Conservation (phyloP, 768 basidiomycete genomes). For the Megacollybia marginata region DNA sequence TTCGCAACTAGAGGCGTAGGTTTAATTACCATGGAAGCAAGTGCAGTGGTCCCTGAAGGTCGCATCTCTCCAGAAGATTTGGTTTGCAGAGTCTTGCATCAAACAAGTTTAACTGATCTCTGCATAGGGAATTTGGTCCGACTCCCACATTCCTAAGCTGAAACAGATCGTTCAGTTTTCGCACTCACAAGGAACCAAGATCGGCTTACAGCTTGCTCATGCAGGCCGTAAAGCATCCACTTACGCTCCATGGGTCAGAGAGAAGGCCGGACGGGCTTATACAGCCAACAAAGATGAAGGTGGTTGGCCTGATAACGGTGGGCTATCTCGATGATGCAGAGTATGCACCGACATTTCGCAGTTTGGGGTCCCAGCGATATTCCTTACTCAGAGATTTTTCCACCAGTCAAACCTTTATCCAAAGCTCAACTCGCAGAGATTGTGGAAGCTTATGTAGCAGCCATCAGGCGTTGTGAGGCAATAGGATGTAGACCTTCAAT, state of each 20-base stretch:
- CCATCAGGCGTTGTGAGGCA: slow-evolving; percentile 46
- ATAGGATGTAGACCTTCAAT: slow-evolving; percentile 46
- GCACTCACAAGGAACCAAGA: slow-evolving; percentile 59
- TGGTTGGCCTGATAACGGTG: slow-evolving; percentile 68
- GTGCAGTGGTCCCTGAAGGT: slow-evolving; percentile 65
- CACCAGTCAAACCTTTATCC: slow-evolving; percentile 53
- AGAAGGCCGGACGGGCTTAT: slow-evolving; percentile 22
- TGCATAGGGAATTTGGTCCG: slow-evolving; percentile 60
- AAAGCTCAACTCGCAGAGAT: slow-evolving; percentile 46
- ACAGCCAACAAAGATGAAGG: slow-evolving; percentile 42
- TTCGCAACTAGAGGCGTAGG: slow-evolving; percentile 69
- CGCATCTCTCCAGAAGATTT: slow-evolving; percentile 72
- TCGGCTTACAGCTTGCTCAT: slow-evolving; percentile 78
- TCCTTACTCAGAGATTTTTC: slow-evolving; percentile 43
- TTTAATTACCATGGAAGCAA: slow-evolving; percentile 68
- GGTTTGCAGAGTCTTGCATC: slow-evolving; percentile 25
- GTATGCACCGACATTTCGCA: slow-evolving; percentile 15
- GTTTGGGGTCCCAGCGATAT: slow-evolving; percentile 58
- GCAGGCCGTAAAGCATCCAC: slow-evolving; percentile 68
- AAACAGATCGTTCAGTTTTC: slow-evolving; percentile 68
- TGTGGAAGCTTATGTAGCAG: slow-evolving; percentile 52
- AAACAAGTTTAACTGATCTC: not conserved
- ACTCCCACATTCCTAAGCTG: slow-evolving; percentile 65
- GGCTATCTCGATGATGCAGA: slow-evolving; percentile 1
- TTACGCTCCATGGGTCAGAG: slow-evolving; percentile 58